Base-by-base conservation (phyloP, 139 green algal genomes). In the Asterochloris sp. region DNA sequence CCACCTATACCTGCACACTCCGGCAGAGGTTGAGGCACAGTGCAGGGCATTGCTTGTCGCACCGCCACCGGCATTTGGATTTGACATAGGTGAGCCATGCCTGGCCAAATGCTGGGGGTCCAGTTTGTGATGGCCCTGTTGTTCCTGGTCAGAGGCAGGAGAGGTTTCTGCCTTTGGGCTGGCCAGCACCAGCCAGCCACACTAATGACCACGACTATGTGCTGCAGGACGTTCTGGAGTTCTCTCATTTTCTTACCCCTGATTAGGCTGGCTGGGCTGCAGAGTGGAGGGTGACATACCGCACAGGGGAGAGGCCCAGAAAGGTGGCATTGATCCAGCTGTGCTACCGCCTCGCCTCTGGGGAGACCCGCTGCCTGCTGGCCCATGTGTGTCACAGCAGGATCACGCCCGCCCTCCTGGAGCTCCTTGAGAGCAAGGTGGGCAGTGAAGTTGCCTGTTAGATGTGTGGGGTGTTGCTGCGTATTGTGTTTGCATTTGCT, bases 51-150 rank as follows among this genome's bases (percentile, higher is more conserved):
- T 86, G 29, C 27, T 78, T 13, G 67, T 60, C 13, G n/a, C 69
- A 26, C 19, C 23, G 15, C 26, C 81, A 17, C 23, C 28, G n/a
- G 84, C 69, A 1, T 29, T 87, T 0, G 89, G 88, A 10, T 90
- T 92, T 82, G 89, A 92, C 74, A 90, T 92, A 28, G 89, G 92
- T 69, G 73, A 62, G 23, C 69, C 23, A 10, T 78, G 21, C 77
- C 76, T 11, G 76, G 80, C 26, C 80, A 69, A 11, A 73, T 82
- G 19, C 76, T 84, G 0, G 74, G 90, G 14, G 73, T 89, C 11
- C 87, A 91, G 74, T 66, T 87, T 10, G 79, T 24, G n/a, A 77
- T 24, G 74, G 0, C 4, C 38, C 38, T 54, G 38, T 54, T 54
- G 38, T 54, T 54, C 38, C 38, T 54, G 2, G 2, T 54, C 2